Base-by-base conservation (phyloP, 208 protist species). In the Leishmania tarentolae region DNA sequence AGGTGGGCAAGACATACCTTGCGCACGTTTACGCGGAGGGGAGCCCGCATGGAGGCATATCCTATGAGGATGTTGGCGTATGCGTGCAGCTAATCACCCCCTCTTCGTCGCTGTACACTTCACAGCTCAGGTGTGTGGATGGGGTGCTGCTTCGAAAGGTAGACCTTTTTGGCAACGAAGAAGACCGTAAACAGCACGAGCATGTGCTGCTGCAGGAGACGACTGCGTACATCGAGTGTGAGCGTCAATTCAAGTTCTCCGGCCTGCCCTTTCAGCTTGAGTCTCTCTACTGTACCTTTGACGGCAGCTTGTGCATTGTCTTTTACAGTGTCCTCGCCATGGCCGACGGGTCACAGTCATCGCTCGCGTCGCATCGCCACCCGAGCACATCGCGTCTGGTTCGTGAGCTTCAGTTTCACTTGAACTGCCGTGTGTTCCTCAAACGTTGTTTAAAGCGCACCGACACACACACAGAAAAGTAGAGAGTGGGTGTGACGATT, bases 221-320 rank as follows among this genome's bases (percentile, higher is more conserved):
- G 0, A 50, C 66, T 6, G 91, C 88, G 2, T 85, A 90, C 52
- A 75, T 87, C 56, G 88, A 91, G 83, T 90, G 87, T n/a, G 83
- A 84, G 68, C 88, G 87, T 6, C 90, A 93, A 52, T 90, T 94
- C 63, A 84, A 84, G 42, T 92, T 94, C 82, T 84, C 92, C 44
- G 89, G 89, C 52, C 83, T 94, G 40, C 90, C 90, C 8, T 91
- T 93, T 59, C 81, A 90, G 68, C 75, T 94, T 0, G 86, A 90
- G 78, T 85, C 87, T 17, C 87, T 93, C 37, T 86, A 94, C 78
- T 87, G 88, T 78, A 92, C 88, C 28, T 92, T 93, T 71, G 93
- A 96, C 75, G 42, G 73, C 28, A 83, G 70, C 11, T 78, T 93
- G 37, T 94, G 89, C 63, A 70, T 92, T n/a, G 84, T 96, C 13